Evolutionary conservation across 805 yeast genomes (phyloP).

Genomic region (Tetrapisispora arboricola): DNA sequence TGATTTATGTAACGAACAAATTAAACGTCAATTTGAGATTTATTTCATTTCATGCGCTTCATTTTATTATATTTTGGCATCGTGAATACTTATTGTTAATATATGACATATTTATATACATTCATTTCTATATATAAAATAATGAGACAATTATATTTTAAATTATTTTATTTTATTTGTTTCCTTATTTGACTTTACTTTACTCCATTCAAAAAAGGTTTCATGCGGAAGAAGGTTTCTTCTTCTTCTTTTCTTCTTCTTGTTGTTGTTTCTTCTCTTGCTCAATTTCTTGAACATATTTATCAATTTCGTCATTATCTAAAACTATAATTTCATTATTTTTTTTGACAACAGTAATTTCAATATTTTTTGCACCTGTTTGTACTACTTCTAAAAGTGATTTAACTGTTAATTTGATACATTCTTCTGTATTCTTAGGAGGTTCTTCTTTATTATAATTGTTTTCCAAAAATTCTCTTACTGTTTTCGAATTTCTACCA

Average conservation of each 20-base stretch:
- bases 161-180: background rate
- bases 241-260: conserved; percentile 55
- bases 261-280: conserved; percentile 75
- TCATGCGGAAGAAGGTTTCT: conserved; percentile 5
- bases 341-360: conserved; percentile 78
- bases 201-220: too few relatives aligned
- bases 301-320: conserved; percentile 60
- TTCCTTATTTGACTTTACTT: too few relatives aligned
- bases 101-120: background rate
- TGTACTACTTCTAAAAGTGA: conserved; percentile 92
- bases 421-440: conserved; percentile 46
- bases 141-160: background rate
- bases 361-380: conserved; percentile 95
- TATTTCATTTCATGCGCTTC: background rate
- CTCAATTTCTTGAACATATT: conserved; percentile 72
- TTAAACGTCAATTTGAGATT: too few relatives aligned
- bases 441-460: conserved; percentile 57
- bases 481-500: conserved; percentile 91
- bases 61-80: background rate
- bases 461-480: conserved; percentile 89
- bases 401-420: conserved; percentile 73
- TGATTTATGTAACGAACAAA: background rate
- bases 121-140: background rate
- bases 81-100: background rate
- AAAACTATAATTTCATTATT: conserved; percentile 48